These are phyloP conservation scores for Colletotrichum tabaci DNA, from an alignment of 2,329 filamentous ascomycete genomes.

Conservation along the genomic window DNA sequence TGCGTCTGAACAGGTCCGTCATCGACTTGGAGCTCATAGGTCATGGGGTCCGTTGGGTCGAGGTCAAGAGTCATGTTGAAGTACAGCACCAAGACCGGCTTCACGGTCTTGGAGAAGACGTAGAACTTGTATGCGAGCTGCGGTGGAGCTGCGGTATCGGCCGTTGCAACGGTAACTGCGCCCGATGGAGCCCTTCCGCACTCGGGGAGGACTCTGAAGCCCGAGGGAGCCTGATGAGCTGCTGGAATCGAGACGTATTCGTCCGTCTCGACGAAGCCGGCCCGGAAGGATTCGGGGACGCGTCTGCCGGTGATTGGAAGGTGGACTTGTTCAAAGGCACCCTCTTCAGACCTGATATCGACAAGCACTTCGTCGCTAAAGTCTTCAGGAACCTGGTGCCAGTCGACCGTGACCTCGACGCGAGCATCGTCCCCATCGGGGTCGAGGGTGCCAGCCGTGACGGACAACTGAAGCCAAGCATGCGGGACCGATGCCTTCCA, in stretches of 20 bases:
- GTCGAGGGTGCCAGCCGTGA: constrained; percentile 48
- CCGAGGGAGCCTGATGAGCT: constrained; percentile 32
- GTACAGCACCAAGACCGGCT: constrained; percentile 51
- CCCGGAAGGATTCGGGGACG: constrained; percentile 51
- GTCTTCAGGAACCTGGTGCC: constrained; percentile 55
- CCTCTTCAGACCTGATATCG: constrained; percentile 52
- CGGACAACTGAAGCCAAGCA: constrained; percentile 50
- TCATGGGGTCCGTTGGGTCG: constrained; percentile 63
- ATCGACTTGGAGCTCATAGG: constrained; percentile 65
- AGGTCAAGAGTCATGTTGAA: constrained; percentile 63
- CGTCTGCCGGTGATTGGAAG: constrained; percentile 44
- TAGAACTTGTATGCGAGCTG: constrained; percentile 51
- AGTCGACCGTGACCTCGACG: constrained; percentile 51
- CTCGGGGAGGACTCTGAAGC: constrained; percentile 49
- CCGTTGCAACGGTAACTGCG: constrained; percentile 42
- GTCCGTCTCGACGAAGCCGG: constrained; percentile 53
- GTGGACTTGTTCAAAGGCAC: constrained; percentile 55
- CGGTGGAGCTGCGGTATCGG: constrained; percentile 40
- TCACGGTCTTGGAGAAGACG: constrained; percentile 46
- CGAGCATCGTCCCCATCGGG: constrained; percentile 51
- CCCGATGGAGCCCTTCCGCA: constrained; percentile 49
- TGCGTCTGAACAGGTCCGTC: constrained; percentile 52
- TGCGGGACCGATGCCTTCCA: constrained; percentile 53
- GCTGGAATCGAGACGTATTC: constrained; percentile 54
- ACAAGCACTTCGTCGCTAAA: constrained; percentile 59